Base-by-base conservation (phyloP, 2,329 filamentous ascomycete genomes). In the Phaeomoniella chlamydospora region DNA sequence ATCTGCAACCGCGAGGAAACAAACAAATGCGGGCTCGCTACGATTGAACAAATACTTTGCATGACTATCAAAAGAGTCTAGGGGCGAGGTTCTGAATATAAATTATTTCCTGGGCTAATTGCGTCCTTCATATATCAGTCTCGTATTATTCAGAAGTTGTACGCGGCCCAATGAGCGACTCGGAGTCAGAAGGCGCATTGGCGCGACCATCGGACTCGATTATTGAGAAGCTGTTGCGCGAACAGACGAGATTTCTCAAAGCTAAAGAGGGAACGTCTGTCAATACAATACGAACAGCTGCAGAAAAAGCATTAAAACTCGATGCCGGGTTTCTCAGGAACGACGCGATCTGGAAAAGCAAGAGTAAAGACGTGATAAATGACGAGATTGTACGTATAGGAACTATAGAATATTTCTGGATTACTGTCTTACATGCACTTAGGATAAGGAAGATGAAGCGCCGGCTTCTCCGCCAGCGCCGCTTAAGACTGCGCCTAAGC, bases 321-420 rank as follows among this genome's bases (percentile, higher is more conserved):
- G 56, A 63, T 5, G 54, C 56, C 4, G 70, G 62, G 2, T 77
- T 73, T 46, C 65, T 76, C 45, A 77, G 71, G 46, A 53, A 44
- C n/a, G 53, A 66, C 40, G 45, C 46, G 1, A 47, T 49, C 3
- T 79, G 75, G 75, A 77, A 71, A 42, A 41, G 47, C 10, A 56
- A 54, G 38, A 74, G 70, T 49, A 70, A 71, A 41, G 41, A 56
- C 2, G 56, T 74, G 35, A 70, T 76, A 34, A 59, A 60, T 48
- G 57, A 62, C 38, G 62, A 74, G 55, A 61, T 70, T 48, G 64
- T 68, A 53, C 42, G 58, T 49, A 30, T 37, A 26, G 19, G 34
- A 33, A 17, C 5, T 29, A 34, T 12, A 30, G 18, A 22, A 17
- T 6, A 33, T 11, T n/a, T 12, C 15, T 36, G 13, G 17, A 37